Conservation (phyloP, 768 basidiomycete genomes). For the Coprinellus micaceus region DNA sequence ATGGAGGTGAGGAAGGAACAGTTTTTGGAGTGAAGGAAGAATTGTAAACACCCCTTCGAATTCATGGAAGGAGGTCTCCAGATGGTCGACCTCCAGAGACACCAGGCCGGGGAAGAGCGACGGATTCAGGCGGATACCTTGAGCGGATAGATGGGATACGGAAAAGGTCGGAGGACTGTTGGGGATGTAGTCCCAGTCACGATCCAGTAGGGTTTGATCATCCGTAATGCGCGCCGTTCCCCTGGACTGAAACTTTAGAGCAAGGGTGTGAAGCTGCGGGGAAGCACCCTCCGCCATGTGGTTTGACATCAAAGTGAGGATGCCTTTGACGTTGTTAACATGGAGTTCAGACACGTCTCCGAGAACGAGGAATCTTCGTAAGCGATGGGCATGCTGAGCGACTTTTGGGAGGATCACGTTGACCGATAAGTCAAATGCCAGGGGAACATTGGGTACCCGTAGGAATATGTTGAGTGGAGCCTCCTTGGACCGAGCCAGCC, state of each 20-base stretch:
- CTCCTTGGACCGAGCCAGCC: slow-evolving; percentile 12
- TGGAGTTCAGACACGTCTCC: neutral
- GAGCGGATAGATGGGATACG: neutral
- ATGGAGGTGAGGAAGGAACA: slow-evolving; percentile 1
- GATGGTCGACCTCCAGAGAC: neutral
- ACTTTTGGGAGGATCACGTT: slow-evolving; percentile 6
- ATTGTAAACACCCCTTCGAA: neutral
- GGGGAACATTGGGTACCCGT: neutral
- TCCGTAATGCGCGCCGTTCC: neutral
- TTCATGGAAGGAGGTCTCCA: slow-evolving; percentile 1
- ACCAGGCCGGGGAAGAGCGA: slow-evolving; percentile 5
- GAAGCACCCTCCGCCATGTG: neutral
- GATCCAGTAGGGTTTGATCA: slow-evolving; percentile 3
- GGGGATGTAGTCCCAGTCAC: neutral
- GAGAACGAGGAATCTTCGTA: slow-evolving; percentile 1
- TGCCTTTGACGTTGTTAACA: slow-evolving; percentile 3
- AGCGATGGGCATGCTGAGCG: neutral
- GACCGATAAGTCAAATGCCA: slow-evolving; percentile 6
- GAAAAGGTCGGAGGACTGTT: neutral
- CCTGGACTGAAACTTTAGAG: slow-evolving; percentile 1
- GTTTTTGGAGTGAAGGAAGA: slow-evolving; percentile 2
- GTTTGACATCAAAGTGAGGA: neutral
- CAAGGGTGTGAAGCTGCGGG: neutral
- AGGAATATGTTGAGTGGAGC: slow-evolving; percentile 10
- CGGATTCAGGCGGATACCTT: slow-evolving; percentile 4